These are phyloP conservation scores for Myxozyma sirexii DNA, from an alignment of 805 yeast genomes.

Conservation along the genomic window DNA sequence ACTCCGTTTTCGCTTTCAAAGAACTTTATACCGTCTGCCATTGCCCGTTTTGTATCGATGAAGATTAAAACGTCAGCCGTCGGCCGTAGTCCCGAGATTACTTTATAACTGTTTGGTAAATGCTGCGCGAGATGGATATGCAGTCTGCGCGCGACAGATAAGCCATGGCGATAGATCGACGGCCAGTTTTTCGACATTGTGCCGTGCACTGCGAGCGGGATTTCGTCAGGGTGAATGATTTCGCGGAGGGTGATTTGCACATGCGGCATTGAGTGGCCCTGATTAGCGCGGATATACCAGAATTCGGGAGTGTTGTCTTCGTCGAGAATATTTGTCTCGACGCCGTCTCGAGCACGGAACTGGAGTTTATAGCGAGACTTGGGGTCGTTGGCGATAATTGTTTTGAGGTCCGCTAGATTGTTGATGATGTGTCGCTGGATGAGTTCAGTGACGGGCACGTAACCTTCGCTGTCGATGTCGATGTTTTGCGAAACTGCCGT, in stretches of 20 bases:
- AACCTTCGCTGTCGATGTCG: slow-evolving; percentile 68
- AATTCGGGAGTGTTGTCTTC: not conserved
- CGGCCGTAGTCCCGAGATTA: slow-evolving; percentile 75
- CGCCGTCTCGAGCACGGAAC: slow-evolving; percentile 39
- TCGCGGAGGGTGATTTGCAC: slow-evolving; percentile 42
- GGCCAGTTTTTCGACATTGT: slow-evolving; percentile 51
- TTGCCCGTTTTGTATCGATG: slow-evolving; percentile 57
- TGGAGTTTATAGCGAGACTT: slow-evolving; percentile 70
- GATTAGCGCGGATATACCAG: slow-evolving; percentile 75
- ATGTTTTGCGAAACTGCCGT: slow-evolving; percentile 73
- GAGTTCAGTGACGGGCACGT: slow-evolving; percentile 49
- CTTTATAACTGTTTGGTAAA: slow-evolving; percentile 49
- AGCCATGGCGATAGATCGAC: slow-evolving; percentile 58
- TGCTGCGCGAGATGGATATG: slow-evolving; percentile 86
- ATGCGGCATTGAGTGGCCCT: slow-evolving; percentile 77
- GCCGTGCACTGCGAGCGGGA: slow-evolving; percentile 77
- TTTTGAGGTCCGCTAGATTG: too few species aligned
- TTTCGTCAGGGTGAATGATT: slow-evolving; percentile 45
- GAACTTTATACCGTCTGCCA: slow-evolving; percentile 52
- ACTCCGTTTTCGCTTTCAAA: slow-evolving; percentile 75
- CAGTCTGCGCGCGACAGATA: slow-evolving; percentile 70
- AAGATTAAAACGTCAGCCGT: slow-evolving; percentile 61
- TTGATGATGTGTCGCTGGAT: too few species aligned
- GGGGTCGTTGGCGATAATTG: slow-evolving; percentile 58
- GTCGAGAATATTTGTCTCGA: slow-evolving; percentile 4